Conservation (phyloP, 306 rosid species). For the Sindora glabra region DNA sequence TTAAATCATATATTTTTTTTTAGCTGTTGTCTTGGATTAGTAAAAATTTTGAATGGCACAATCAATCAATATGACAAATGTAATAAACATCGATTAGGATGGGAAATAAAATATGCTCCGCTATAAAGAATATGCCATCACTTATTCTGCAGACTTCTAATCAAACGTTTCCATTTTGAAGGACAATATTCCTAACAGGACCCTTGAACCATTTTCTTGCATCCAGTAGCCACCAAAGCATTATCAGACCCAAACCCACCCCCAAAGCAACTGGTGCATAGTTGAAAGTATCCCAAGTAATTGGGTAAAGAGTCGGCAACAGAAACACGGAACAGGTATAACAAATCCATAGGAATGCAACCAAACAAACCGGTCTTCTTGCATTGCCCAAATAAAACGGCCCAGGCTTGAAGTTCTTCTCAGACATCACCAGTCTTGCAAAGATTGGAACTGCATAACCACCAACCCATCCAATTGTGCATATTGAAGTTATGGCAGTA, state of each 20-base stretch:
- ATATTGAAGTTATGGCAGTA: constrained; percentile 70
- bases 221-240: constrained; percentile 86
- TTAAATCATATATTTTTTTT: no score
- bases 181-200: constrained; percentile 68
- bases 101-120: neutral
- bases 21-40: no score
- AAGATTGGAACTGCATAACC: constrained; percentile 88
- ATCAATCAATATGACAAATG: no score
- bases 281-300: constrained; percentile 66
- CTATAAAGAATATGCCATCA: neutral
- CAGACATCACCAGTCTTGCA: constrained; percentile 70
- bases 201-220: constrained; percentile 92
- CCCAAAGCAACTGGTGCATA: constrained; percentile 80
- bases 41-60: no score
- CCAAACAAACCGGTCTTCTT: constrained; percentile 62
- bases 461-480: constrained; percentile 86
- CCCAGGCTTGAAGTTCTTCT: constrained; percentile 59
- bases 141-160: neutral
- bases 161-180: constrained; percentile 45
- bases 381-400: constrained; percentile 80
- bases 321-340: constrained; percentile 80
- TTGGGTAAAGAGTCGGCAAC: constrained; percentile 64
- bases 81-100: neutral
- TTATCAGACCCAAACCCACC: constrained; percentile 46
- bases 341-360: constrained; percentile 80